Conservation (phyloP, 371 early-diverging fungal species). For the Zancudomyces culisetae region DNA sequence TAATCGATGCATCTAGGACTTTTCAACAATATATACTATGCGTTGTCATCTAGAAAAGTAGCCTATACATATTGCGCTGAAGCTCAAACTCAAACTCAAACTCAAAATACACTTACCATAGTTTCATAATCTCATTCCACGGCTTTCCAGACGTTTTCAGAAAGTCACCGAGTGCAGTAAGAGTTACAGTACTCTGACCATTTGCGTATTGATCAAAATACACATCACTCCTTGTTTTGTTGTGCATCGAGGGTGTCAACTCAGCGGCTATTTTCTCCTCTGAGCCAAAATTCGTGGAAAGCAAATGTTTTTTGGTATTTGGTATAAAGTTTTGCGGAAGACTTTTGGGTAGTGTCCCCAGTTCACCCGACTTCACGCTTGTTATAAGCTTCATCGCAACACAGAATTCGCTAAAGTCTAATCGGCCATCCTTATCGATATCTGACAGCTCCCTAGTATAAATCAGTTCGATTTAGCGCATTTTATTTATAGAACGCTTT, state of each 20-base stretch:
- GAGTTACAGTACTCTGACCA: constrained; percentile 7
- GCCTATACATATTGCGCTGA: too few relatives aligned
- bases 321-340: constrained; percentile 37
- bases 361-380: constrained; percentile 32
- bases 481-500: not conserved
- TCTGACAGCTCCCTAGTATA: constrained; percentile 48
- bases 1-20: too few relatives aligned
- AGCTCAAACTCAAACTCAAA: too few relatives aligned
- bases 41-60: too few relatives aligned
- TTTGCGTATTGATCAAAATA: not conserved
- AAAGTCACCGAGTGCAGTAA: constrained; percentile 16
- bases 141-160: constrained; percentile 12
- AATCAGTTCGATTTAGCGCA: not conserved
- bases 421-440: constrained; percentile 69
- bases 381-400: constrained; percentile 64
- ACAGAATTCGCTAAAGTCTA: constrained; percentile 77
- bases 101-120: constrained; percentile 7
- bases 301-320: constrained; percentile 27
- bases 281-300: constrained; percentile 17
- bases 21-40: too few relatives aligned
- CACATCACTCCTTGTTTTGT: not conserved
- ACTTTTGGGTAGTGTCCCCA: constrained; percentile 25
- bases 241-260: constrained; percentile 12
- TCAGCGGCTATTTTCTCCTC: constrained; percentile 15
- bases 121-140: constrained; percentile 9